A percentile compares a stretch with the other conserved stretches of the same genome.
phyloP scores from a whole-genome alignment of 192 early-diverging fungal species.

The Polychytrium aggregatum region DNA sequence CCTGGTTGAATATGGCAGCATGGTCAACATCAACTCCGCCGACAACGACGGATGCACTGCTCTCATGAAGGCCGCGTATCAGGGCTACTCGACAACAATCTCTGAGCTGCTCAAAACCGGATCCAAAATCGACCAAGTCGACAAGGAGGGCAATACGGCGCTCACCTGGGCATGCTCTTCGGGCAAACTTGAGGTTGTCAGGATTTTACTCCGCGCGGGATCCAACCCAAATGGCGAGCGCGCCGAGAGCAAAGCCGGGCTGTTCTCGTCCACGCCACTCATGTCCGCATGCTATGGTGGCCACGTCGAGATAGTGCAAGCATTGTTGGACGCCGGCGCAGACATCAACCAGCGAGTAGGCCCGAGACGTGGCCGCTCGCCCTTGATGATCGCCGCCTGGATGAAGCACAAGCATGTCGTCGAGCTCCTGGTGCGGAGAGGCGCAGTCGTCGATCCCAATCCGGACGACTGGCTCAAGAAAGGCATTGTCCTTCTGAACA shows the following conservation, averaged over 20 bases:
- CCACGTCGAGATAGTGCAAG: conserved; percentile 15
- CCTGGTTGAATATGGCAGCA: background rate
- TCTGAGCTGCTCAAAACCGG: conserved; percentile 5
- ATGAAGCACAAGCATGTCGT: conserved; percentile 19
- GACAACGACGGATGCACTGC: conserved; percentile 27
- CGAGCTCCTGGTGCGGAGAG: conserved; percentile 10
- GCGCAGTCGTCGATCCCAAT: conserved; percentile 21
- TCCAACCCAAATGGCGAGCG: conserved; percentile 1
- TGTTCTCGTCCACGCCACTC: conserved; percentile 19
- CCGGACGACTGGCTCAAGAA: conserved; percentile 24
- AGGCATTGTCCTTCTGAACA: conserved; percentile 27
- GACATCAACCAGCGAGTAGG: conserved; percentile 25
- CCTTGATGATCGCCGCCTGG: conserved; percentile 39
- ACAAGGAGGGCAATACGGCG: conserved; percentile 25
- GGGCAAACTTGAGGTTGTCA: conserved; percentile 19
- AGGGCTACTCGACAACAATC: conserved; percentile 23
- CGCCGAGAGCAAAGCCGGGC: background rate
- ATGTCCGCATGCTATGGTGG: conserved; percentile 27
- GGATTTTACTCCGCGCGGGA: conserved; percentile 8
- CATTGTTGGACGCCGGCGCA: conserved; percentile 27
- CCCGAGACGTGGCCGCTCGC: conserved; percentile 15
- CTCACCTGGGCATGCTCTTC: conserved; percentile 26
- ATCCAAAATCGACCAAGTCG: conserved; percentile 15
- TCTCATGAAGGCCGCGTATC: conserved; percentile 40
- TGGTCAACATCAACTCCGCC: background rate